Evolutionary conservation across 768 basidiomycete genomes (phyloP), one percentile per base, ranked within the genome.

Genomic region (Hydnomerulius pinastri): DNA sequence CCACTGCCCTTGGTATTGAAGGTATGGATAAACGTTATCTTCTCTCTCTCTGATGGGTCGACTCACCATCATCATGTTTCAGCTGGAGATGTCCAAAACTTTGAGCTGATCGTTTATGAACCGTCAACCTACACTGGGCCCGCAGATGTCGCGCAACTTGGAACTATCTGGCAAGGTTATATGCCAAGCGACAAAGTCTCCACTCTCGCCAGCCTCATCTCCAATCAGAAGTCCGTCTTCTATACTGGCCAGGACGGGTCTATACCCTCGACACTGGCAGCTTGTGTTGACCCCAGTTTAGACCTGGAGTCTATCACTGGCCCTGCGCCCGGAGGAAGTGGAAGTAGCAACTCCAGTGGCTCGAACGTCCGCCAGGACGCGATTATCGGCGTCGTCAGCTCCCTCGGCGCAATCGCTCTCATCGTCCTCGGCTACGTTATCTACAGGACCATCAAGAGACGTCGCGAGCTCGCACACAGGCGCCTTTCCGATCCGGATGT

Each of bases 321-420:
- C 39, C 73, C 79, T 8, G 59, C 70, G 5, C 47, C 62, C 11
- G 67, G 63, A 30, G 56, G 54, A 23, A 50, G 51, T 12, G 58
- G 55, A 30, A 46, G 44, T 9, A 60, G 55, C 17, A 58, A 58
- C 4, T 58, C 65, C 1, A 69, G 59, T 24, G 67, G 63, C 21
- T 66, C 72, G 13, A 54, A 55, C 18, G 73, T 77, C 13, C 78
- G 91, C 11, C 80, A 88, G 61, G 83, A 95, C 57, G 90, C 90
- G 21, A 93, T 96, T 63, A 94, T 97, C 54, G 94, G 94, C 18
- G 92, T 96, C 4, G 89, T 92, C 55, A 83, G 80, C 33, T 83
- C 87, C 2, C 78, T 96, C 17, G 92, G 92, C 11, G 88, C 80
- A 4, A 78, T 94, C 47, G 85, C 90, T 1, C 64, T 92, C 36